phyloP scores from a whole-genome alignment of 1,284 basidiomycete species.

The Puccinia coronata region DNA sequence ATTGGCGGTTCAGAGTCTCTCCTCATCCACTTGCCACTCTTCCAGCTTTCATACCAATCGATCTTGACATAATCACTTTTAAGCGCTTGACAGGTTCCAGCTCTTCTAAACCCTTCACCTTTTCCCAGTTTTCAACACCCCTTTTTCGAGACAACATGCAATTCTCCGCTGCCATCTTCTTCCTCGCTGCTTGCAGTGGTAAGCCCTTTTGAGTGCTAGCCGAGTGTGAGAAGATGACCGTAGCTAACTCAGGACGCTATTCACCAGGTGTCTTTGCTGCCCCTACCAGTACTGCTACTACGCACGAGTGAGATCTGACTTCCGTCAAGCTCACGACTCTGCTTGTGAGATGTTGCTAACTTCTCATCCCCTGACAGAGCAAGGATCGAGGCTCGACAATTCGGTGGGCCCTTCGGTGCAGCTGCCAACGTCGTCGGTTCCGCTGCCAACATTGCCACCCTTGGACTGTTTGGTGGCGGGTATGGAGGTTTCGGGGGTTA shows the following conservation, averaged over 20 bases:
- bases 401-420: too few species aligned
- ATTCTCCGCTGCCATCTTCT: neutral
- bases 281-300: neutral
- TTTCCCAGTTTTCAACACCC: neutral
- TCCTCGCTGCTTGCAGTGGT: constrained; percentile 3
- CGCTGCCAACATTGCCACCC: too few species aligned
- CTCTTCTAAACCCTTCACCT: neutral
- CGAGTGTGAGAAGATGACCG: too few species aligned
- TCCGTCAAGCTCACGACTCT: neutral
- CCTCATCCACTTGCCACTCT: neutral
- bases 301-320: neutral
- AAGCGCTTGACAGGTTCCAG: neutral
- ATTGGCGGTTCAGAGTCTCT: neutral
- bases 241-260: too few species aligned
- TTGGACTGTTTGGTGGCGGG: too few species aligned
- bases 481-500: too few species aligned
- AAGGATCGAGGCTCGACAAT: too few species aligned
- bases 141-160: constrained; percentile 6
- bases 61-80: neutral
- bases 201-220: neutral
- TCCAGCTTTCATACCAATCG: neutral
- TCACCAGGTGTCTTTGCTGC: neutral
- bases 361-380: too few species aligned
- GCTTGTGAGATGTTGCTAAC: too few species aligned
- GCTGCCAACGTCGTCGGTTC: too few species aligned